Evolutionary conservation across 2,329 filamentous ascomycete genomes (phyloP), one percentile per base, ranked within the genome.

Genomic region (Verticillium tricorpus): DNA sequence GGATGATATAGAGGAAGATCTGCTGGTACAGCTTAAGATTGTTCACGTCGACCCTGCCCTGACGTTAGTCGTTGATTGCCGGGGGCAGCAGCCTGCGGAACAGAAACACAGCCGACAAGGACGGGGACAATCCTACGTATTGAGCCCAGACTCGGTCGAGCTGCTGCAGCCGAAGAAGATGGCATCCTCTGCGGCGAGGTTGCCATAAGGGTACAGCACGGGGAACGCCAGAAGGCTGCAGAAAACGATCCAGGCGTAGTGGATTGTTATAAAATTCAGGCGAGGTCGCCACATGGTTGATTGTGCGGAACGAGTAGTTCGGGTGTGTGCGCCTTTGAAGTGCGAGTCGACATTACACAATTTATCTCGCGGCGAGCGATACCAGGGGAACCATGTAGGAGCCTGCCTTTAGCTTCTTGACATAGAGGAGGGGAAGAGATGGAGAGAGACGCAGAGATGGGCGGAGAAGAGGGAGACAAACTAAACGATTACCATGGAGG

Each of bases 91-190:
- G 34, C 34, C 6, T 35, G 34, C 34, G 34, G 34, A 4, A 35
- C 34, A 35, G 34, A 35, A 19, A 37, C 45, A 22, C 50, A 28
- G 50, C 19, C n/a, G 50, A 40, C 28, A 55, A 37, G 22, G 22
- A 25, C 40, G 40, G 60, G 22, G 15, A 2, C 11, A 7, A 40
- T 71, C 76, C 57, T 63, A 83, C 79, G 80, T 77, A 64, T 82
- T 83, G 31, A 84, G 68, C 0, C 82, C 82, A 0, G 81, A 82
- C 65, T 80, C 79, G 5, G 81, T 83, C 1, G 78, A 77, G 2
- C 75, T 74, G 67, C 80, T 83, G 63, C 74, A 76, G n/a, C 80
- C 80, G 45, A 83, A 80, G 69, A 83, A 81, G 68, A 78, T 81
- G 32, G 79, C 75, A 70, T 84, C 80, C 22, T 82, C 70, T 0